phyloP scores from a whole-genome alignment of 805 yeast species.

The Candida stauntonica region DNA sequence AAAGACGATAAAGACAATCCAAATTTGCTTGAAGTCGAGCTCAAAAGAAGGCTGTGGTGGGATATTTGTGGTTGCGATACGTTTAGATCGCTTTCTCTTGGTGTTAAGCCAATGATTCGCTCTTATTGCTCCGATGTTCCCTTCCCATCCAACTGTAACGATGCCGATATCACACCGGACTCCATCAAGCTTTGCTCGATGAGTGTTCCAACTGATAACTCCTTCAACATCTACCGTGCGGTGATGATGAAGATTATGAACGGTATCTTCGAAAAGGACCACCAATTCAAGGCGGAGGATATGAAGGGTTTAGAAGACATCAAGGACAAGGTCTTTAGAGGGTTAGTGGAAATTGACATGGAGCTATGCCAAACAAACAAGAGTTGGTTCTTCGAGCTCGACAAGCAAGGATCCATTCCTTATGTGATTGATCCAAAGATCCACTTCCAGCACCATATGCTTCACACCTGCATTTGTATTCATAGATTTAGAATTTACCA shows the following conservation, averaged over 20 bases:
- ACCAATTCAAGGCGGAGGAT: constrained; percentile 14
- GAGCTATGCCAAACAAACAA: constrained; percentile 22
- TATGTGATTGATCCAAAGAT: constrained; percentile 22
- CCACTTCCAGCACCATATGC: constrained; percentile 29
- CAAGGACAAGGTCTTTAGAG: constrained; percentile 19
- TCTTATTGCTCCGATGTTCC: constrained; percentile 28
- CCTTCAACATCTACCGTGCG: constrained; percentile 27
- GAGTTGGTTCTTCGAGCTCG: constrained; percentile 27
- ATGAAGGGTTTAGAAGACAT: constrained; percentile 18
- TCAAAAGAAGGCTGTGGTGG: constrained; percentile 32
- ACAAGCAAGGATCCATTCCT: constrained; percentile 23
- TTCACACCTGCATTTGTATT: constrained; percentile 30
- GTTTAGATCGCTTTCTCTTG: constrained; percentile 24
- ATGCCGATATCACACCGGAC: constrained; percentile 26
- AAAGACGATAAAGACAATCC: constrained; percentile 24
- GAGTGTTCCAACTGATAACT: constrained; percentile 25
- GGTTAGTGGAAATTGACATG: constrained; percentile 27
- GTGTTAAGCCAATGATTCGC: constrained; percentile 22
- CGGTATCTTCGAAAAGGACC: constrained; percentile 26
- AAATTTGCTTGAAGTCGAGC: constrained; percentile 25
- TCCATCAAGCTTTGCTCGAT: constrained; percentile 19
- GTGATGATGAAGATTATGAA: constrained; percentile 26
- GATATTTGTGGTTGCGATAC: constrained; percentile 29
- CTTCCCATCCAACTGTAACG: constrained; percentile 31
- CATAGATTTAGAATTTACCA: constrained; percentile 30